phyloP scores from a whole-genome alignment of 176 grass and related monocot species.

The Themeda triandra region DNA sequence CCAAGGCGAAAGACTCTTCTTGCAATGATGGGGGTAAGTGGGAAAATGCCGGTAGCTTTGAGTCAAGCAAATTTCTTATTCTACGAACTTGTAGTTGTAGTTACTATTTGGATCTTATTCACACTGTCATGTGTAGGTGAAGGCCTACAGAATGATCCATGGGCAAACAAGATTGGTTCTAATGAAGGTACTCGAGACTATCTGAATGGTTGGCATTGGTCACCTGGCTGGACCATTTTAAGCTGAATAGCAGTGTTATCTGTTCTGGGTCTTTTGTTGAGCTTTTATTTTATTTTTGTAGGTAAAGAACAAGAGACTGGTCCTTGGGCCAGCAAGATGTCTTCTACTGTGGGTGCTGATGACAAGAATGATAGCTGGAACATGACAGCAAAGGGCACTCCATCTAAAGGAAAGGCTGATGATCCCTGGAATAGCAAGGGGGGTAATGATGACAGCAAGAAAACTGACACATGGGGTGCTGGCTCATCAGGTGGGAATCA shows the following conservation, averaged over 20 bases:
- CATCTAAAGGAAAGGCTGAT: constrained; percentile 26
- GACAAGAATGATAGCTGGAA: constrained; percentile 21
- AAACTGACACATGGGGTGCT: constrained; percentile 35
- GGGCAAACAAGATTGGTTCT: constrained; percentile 28
- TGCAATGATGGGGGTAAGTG: constrained; percentile 2
- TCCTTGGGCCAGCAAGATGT: constrained; percentile 53
- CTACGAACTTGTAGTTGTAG: background rate
- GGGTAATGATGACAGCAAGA: constrained; percentile 18
- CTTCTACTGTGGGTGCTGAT: constrained; percentile 2
- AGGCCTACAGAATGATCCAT: constrained; percentile 18
- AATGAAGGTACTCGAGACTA: constrained; percentile 23
- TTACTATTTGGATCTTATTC: background rate
- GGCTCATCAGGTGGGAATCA: constrained; percentile 28
- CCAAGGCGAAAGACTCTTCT: constrained; percentile 10
- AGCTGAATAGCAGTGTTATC: background rate
- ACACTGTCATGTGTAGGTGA: constrained; percentile 31
- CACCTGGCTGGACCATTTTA: background rate
- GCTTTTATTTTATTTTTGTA: constrained; percentile 25
- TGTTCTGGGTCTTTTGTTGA: background rate
- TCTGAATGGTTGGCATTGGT: constrained; percentile 14
- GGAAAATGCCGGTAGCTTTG: constrained; percentile 30
- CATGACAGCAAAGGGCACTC: background rate
- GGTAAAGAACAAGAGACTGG: constrained; percentile 46
- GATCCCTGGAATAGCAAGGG: constrained; percentile 38
- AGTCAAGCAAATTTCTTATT: constrained; percentile 14